Percentiles rank a stretch among this genome's conserved stretches.
Evolutionary conservation across 2,329 filamentous ascomycete species (phyloP).

Genomic region (Colletotrichum orbiculare): DNA sequence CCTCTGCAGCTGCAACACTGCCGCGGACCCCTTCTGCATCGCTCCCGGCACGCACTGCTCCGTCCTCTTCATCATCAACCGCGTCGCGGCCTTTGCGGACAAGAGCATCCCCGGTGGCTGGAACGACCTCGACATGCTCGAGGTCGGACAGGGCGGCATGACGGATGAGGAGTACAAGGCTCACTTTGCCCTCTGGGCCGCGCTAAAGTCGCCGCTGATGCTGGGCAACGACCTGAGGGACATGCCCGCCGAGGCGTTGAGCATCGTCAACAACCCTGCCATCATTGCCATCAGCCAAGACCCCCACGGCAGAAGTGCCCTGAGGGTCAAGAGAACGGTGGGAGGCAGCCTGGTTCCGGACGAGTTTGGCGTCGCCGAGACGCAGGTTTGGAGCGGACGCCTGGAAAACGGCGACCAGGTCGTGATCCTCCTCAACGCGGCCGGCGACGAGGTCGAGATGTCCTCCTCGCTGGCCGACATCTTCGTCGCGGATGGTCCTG

Average conservation of each 20-base stretch:
- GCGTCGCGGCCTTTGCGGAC: slow-evolving; percentile 38
- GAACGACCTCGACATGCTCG: slow-evolving; percentile 55
- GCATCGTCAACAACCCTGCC: slow-evolving; percentile 40
- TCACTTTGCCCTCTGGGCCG: slow-evolving; percentile 59
- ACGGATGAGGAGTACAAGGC: slow-evolving; percentile 52
- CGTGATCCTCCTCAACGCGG: slow-evolving; percentile 36
- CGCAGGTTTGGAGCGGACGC: slow-evolving; percentile 45
- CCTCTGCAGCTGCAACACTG: slow-evolving; percentile 45
- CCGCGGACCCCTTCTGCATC: slow-evolving; percentile 39
- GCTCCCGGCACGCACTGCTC: slow-evolving; percentile 42
- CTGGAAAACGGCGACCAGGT: slow-evolving; percentile 39
- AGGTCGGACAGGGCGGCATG: slow-evolving; percentile 52
- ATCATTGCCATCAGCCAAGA: slow-evolving; percentile 50
- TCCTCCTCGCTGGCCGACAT: slow-evolving; percentile 37
- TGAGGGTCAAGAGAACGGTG: slow-evolving; percentile 42
- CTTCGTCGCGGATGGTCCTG: slow-evolving; percentile 39
- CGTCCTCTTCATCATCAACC: slow-evolving; percentile 43
- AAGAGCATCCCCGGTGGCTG: slow-evolving; percentile 35
- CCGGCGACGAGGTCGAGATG: slow-evolving; percentile 36
- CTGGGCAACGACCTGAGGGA: slow-evolving; percentile 52
- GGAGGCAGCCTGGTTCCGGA: slow-evolving; percentile 48
- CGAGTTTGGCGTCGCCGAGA: slow-evolving; percentile 41
- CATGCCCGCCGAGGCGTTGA: slow-evolving; percentile 36
- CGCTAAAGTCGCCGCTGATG: slow-evolving; percentile 57
- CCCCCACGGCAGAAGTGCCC: slow-evolving; percentile 43